Conservation (phyloP, 768 basidiomycete species). For the Candolleomyces aberdarensis region DNA sequence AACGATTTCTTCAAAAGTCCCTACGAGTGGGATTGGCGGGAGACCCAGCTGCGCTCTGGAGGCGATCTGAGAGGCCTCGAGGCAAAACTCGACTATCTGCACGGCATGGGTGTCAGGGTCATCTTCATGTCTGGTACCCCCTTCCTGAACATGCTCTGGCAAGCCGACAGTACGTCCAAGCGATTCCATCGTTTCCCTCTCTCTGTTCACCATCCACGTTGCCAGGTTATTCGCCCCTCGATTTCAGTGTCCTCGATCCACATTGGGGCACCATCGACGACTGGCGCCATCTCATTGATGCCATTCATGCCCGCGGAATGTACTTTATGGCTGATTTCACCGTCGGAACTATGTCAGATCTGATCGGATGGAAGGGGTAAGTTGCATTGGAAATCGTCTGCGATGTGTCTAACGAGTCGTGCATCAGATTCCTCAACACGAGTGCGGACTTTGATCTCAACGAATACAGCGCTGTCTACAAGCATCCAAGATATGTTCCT, state of each 20-base stretch:
- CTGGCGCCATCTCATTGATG: conserved; percentile 74
- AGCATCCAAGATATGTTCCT: conserved; percentile 68
- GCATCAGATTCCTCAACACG: conserved; percentile 63
- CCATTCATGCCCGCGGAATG: conserved; percentile 80
- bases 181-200: neutral
- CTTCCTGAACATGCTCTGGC: conserved; percentile 96
- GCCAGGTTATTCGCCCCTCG: conserved; percentile 88
- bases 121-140: conserved; percentile 93
- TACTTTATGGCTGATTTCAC: conserved; percentile 94
- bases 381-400: neutral
- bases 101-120: conserved; percentile 81
- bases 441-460: conserved; percentile 77
- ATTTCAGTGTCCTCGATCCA: conserved; percentile 87
- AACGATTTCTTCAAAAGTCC: conserved; percentile 84
- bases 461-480: conserved; percentile 76
- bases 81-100: conserved; percentile 77
- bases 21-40: conserved; percentile 82
- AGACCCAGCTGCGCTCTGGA: conserved; percentile 86
- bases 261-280: conserved; percentile 86
- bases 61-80: conserved; percentile 83
- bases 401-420: neutral
- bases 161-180: conserved; percentile 78
- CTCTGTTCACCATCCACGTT: conserved; percentile 8
- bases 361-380: conserved; percentile 82
- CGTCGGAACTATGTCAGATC: conserved; percentile 87